A percentile compares a stretch with the other conserved stretches of the same genome.
These are phyloP conservation scores for Lophium mytilinum DNA, from an alignment of 495 filamentous ascomycete species.

Conservation along the genomic window DNA sequence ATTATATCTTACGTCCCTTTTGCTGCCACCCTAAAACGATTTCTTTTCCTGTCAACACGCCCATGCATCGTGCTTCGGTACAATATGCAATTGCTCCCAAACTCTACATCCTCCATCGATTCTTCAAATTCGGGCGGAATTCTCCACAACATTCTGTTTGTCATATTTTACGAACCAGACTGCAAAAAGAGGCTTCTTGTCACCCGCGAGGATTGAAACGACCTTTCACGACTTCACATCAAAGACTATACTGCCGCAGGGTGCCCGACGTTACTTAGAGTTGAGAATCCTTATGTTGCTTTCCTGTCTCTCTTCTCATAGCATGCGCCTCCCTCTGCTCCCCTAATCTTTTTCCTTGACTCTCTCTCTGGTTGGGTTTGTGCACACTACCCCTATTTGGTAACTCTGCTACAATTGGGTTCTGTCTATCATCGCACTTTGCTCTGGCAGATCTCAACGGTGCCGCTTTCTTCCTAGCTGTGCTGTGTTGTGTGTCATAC, in stretches of 20 bases:
- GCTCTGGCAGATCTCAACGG: too few relatives aligned
- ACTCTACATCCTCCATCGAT: not conserved
- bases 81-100: too few relatives aligned
- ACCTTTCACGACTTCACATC: conserved; percentile 13
- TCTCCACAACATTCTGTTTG: conserved; percentile 7
- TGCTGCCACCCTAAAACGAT: too few relatives aligned
- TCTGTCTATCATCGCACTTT: too few relatives aligned
- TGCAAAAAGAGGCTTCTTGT: conserved; percentile 7
- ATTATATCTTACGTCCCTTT: too few relatives aligned
- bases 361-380: too few relatives aligned
- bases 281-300: conserved; percentile 18
- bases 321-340: not conserved
- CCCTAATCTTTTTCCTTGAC: not conserved
- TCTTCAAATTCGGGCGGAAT: conserved; percentile 6
- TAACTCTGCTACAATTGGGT: too few relatives aligned
- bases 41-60: too few relatives aligned
- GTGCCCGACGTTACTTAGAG: conserved; percentile 22
- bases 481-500: too few relatives aligned
- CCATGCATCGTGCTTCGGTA: too few relatives aligned
- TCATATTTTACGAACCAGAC: conserved; percentile 10
- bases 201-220: conserved; percentile 15
- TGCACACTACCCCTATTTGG: too few relatives aligned
- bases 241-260: conserved; percentile 26
- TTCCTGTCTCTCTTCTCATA: not conserved
- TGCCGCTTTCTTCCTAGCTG: too few relatives aligned